Conservation (phyloP, 495 filamentous ascomycete genomes). For the Aspergillus steynii region DNA sequence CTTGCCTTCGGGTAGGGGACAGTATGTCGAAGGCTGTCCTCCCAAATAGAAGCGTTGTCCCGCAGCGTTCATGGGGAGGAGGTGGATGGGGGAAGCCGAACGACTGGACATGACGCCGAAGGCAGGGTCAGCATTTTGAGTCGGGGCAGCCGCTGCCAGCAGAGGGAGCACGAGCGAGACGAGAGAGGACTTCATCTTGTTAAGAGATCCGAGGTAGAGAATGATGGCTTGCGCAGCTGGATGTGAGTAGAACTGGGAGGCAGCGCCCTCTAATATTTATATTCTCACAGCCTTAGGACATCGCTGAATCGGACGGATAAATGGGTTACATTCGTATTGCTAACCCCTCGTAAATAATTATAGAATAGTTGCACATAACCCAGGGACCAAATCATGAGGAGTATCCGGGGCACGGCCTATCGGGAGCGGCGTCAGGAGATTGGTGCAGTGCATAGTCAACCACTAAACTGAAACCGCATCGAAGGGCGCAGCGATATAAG, state of each 20-base stretch:
- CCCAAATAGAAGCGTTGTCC: conserved; percentile 45
- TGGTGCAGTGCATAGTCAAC: conserved; percentile 1
- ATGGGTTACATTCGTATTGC: background rate
- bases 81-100: conserved; percentile 46
- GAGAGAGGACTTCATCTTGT: conserved; percentile 32
- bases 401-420: background rate
- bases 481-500: background rate
- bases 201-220: conserved; percentile 6
- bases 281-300: background rate
- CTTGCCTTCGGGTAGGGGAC: conserved; percentile 24
- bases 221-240: background rate
- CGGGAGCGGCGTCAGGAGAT: background rate
- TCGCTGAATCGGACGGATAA: background rate
- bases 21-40: conserved; percentile 40
- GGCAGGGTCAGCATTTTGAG: conserved; percentile 18
- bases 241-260: conserved; percentile 1
- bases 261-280: background rate
- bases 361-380: background rate
- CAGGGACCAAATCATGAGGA: background rate
- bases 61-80: conserved; percentile 37
- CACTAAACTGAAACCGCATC: conserved; percentile 8
- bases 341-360: background rate
- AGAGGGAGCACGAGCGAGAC: conserved; percentile 31
- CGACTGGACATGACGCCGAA: conserved; percentile 41
- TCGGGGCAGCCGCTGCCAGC: conserved; percentile 30